A percentile compares a stretch with the other conserved stretches of the same genome.
Conservation (phyloP, 176 grass and related monocot genomes). For the Neostapfia colusana region DNA sequence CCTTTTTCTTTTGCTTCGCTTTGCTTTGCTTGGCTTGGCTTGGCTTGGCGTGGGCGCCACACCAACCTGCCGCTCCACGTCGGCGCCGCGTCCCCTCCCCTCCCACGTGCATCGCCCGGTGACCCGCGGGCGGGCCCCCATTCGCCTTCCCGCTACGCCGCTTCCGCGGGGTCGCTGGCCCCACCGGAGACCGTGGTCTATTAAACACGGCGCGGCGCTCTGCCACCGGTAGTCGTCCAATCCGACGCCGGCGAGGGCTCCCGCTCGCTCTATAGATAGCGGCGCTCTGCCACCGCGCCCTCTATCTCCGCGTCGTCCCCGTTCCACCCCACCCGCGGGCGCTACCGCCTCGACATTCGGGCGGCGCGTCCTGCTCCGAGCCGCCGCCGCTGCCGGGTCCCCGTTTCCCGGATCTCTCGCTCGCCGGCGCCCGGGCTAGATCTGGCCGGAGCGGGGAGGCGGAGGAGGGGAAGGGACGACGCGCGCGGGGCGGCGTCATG, state of each 20-base stretch:
- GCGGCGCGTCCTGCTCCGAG: conserved; percentile 34
- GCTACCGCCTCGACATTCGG: conserved; percentile 39
- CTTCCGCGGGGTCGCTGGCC: accelerated
- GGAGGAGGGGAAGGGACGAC: background rate
- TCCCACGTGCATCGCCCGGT: conserved; percentile 33
- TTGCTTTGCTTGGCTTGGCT: background rate
- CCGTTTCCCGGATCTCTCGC: conserved; percentile 51
- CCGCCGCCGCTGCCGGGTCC: background rate
- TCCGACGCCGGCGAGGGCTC: conserved; percentile 11
- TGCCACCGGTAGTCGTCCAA: too few species aligned
- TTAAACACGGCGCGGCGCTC: background rate
- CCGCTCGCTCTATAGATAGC: conserved; percentile 9
- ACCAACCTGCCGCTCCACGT: conserved; percentile 44
- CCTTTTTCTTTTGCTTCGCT: background rate
- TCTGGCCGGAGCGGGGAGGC: conserved; percentile 29
- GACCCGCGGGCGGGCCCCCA: background rate
- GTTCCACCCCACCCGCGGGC: background rate
- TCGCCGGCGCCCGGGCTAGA: conserved; percentile 41
- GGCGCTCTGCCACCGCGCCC: accelerated
- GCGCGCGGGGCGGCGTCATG: conserved; percentile 17
- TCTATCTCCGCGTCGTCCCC: background rate
- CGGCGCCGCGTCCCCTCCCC: conserved; percentile 31
- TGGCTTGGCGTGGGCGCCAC: too few species aligned
- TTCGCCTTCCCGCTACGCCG: too few species aligned
- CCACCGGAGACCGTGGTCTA: background rate